phyloP scores from a whole-genome alignment of 2,329 filamentous ascomycete species.

The Seiridium cupressi region DNA sequence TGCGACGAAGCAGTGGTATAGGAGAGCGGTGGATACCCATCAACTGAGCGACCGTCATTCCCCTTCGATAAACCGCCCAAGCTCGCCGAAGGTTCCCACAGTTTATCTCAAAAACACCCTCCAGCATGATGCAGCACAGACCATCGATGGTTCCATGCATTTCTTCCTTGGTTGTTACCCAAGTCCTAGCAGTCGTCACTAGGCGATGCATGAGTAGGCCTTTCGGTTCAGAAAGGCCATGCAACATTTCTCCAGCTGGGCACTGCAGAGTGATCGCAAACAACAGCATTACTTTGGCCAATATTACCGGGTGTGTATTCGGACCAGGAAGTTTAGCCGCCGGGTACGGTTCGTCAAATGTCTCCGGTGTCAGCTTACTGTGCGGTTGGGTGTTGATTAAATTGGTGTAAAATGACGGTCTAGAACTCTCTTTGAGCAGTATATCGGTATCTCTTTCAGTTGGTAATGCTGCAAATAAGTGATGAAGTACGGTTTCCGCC shows the following conservation, averaged over 20 bases:
- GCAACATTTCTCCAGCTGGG: neutral
- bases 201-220: neutral
- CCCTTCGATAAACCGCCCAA: slow-evolving; percentile 40
- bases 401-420: no score
- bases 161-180: slow-evolving; percentile 45
- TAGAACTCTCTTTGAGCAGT: no score
- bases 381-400: no score
- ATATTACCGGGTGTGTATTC: neutral
- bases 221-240: neutral
- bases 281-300: neutral
- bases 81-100: slow-evolving; percentile 40
- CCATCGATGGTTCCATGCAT: slow-evolving; percentile 42
- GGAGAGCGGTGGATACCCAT: slow-evolving; percentile 7
- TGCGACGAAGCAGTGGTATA: slow-evolving; percentile 11
- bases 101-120: slow-evolving; percentile 42
- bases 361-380: no score
- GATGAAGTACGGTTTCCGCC: no score
- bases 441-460: no score
- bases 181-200: slow-evolving; percentile 15
- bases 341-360: no score
- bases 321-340: neutral
- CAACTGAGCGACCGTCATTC: slow-evolving; percentile 20
- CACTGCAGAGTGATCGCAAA: neutral
- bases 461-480: no score
- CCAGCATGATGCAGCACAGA: slow-evolving; percentile 45